A percentile compares a stretch with the other conserved stretches of the same genome.
These are phyloP conservation scores for Cyclotella sp. DNA, from an alignment of 108 stramenopile species.

Conservation along the genomic window DNA sequence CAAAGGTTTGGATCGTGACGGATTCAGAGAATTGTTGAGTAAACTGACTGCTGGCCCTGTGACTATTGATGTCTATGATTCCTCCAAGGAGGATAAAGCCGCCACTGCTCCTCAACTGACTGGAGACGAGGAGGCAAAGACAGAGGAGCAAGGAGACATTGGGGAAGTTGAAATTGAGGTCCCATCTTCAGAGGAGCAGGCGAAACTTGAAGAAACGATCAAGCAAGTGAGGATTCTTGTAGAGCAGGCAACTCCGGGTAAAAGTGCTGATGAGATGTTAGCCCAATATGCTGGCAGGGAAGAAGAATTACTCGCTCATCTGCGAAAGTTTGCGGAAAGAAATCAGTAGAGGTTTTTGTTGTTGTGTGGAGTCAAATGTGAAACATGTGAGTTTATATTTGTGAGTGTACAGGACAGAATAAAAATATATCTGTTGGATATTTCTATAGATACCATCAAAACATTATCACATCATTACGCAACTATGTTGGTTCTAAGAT, in stretches of 20 bases:
- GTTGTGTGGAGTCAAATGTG: no score
- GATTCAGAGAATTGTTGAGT: background rate
- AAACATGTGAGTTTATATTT: background rate
- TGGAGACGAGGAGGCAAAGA: background rate
- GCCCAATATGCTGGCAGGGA: conserved; percentile 31
- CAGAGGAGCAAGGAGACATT: background rate
- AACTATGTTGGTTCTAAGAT: no score
- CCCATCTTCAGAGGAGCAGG: background rate
- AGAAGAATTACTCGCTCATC: conserved; percentile 19
- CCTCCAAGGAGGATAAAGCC: background rate
- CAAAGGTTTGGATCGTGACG: conserved; percentile 1
- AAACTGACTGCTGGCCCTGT: background rate
- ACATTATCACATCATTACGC: no score
- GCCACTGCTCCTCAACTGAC: background rate
- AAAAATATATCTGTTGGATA: no score
- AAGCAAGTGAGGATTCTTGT: conserved; percentile 8
- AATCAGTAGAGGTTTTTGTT: background rate
- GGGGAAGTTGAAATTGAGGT: background rate
- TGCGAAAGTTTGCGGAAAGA: conserved; percentile 12
- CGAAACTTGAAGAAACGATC: background rate
- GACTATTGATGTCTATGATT: conserved; percentile 1
- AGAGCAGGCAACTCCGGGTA: conserved; percentile 9
- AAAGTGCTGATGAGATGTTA: conserved; percentile 24
- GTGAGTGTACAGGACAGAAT: background rate
- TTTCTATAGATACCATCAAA: no score